Base-by-base conservation (phyloP, 2,329 filamentous ascomycete genomes). In the Canariomyces notabilis region DNA sequence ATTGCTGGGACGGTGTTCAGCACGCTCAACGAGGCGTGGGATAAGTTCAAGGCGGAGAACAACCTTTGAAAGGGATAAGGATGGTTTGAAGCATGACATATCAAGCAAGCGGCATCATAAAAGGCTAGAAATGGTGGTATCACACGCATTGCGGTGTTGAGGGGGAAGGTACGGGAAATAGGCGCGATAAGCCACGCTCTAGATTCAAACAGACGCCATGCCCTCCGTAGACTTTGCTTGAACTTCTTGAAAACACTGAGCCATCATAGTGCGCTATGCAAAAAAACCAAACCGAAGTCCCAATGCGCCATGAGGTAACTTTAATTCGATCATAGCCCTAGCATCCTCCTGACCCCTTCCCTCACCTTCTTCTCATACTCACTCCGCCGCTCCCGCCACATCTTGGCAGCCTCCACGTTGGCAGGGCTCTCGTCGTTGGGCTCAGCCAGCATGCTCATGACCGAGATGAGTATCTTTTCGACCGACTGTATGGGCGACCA, bases 361-460 rank as follows among this genome's bases (percentile, higher is more conserved):
- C 86, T 77, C 31, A 98, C 93, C 67, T 83, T 83, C 63, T 79
- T 77, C 70, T 96, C 90, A 69, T 96, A 98, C 64, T 94, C 87
- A 16, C 71, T 62, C 55, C 89, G 79, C 52, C 83, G 75, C 60
- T 96, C 90, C 52, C 91, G 79, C 90, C 91, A 97, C 85, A 95
- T 88, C 72, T 93, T 89, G 48, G 90, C 91, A 1, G 91, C 91
- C 71, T 97, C 91, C 34, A 97, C 87, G 63, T 97, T 97, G 48
- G 91, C 91, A 0, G 91, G 91, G 55, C 86, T 93, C 76, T 97
- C 91, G 63, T 97, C 91, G 67, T 97, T 97, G 50, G 91, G 90
- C 70, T 95, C 90, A 1, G 90, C 90, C 37, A 97, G 79, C 90
- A 97, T 97, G 68, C 89, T 95, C 85, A 97, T 97, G 50, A 97